Base-by-base conservation (phyloP, 306 rosid species). In the Cicer yamashitae region DNA sequence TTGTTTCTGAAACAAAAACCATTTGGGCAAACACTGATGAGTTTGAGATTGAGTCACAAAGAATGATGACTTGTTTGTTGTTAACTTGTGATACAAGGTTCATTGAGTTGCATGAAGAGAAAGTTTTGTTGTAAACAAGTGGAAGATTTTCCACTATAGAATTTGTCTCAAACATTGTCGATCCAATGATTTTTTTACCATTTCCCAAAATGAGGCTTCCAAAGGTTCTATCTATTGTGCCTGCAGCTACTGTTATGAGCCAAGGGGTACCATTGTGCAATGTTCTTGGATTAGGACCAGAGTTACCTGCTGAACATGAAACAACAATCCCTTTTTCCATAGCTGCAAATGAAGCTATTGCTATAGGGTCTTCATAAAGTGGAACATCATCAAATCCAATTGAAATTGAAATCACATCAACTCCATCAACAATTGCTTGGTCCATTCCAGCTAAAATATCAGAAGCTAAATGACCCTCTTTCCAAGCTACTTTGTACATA, bases 281-380 rank as follows among this genome's bases (percentile, higher is more conserved):
- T 4, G 71, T 38, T 3, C 66, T 75, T 7, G 73, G 61, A 0
- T 1, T 0, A 14, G 72, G 83, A 22, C 87, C 82, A 0, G 0
- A 0, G 10, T 83, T 83, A 10, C 86, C 78, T 2, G 80, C 86
- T 0, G 73, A 67, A 37, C 69, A 22, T 17, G 82, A 77, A 71
- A 86, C 82, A 7, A 67, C 0, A 1, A 86, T 43, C n/a, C 86
- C 78, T 10, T 71, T 78, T 17, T 80, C 77, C 85, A 80, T 83
- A 6, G 80, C 82, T 50, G 77, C 43, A 83, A 83, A 81, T 14
- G 85, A 44, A 67, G 85, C 75, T 44, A 67, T 68, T 51, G 85
- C 85, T 7, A 73, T 39, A 7, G 60, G 60, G 60, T 81, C 81
- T 51, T 74, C 47, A n/a, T 81, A 75, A 1, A 77, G 46, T 47